A percentile compares a stretch with the other conserved stretches of the same genome.
phyloP scores from a whole-genome alignment of 768 basidiomycete species.

The Leccinum ochraceum region DNA sequence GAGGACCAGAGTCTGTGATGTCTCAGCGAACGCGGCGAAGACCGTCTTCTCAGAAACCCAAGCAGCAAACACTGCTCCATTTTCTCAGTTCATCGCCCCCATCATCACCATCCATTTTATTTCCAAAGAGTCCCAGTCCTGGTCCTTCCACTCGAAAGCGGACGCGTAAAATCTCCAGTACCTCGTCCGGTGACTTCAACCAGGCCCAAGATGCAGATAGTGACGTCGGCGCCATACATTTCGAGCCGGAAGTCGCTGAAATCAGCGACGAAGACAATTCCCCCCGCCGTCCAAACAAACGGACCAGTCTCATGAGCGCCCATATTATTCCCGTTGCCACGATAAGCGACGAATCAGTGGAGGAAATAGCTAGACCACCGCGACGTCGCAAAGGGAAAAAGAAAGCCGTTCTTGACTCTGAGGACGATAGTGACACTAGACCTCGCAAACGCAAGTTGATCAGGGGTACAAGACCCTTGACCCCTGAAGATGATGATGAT shows the following conservation, averaged over 20 bases:
- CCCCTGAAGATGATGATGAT: slow-evolving; percentile 45
- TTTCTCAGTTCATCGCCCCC: slow-evolving; percentile 34
- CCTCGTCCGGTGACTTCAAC: slow-evolving; percentile 17
- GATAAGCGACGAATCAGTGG: slow-evolving; percentile 26
- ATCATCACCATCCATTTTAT: slow-evolving; percentile 15
- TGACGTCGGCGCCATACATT: slow-evolving; percentile 52
- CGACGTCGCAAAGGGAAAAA: slow-evolving; percentile 25
- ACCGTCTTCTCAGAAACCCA: slow-evolving; percentile 32
- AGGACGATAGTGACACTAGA: slow-evolving; percentile 37
- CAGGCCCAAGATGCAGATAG: slow-evolving; percentile 37
- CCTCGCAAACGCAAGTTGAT: slow-evolving; percentile 43
- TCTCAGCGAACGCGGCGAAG: slow-evolving; percentile 5
- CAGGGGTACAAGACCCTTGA: slow-evolving; percentile 44
- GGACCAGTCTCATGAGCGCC: slow-evolving; percentile 12
- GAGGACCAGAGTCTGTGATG: slow-evolving; percentile 1
- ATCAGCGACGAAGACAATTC: slow-evolving; percentile 28
- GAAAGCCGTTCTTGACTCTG: slow-evolving; percentile 31
- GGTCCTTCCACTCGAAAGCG: slow-evolving; percentile 19
- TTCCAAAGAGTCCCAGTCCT: slow-evolving; percentile 4
- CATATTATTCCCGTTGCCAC: slow-evolving; percentile 15
- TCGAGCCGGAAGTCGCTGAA: slow-evolving; percentile 40
- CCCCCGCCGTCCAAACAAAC: slow-evolving; percentile 28
- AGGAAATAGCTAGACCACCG: slow-evolving; percentile 20
- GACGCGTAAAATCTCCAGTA: slow-evolving; percentile 10
- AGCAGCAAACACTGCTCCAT: slow-evolving; percentile 46